phyloP scores from a whole-genome alignment of 2,329 filamentous ascomycete species.

The Xylariaceae sp. region DNA sequence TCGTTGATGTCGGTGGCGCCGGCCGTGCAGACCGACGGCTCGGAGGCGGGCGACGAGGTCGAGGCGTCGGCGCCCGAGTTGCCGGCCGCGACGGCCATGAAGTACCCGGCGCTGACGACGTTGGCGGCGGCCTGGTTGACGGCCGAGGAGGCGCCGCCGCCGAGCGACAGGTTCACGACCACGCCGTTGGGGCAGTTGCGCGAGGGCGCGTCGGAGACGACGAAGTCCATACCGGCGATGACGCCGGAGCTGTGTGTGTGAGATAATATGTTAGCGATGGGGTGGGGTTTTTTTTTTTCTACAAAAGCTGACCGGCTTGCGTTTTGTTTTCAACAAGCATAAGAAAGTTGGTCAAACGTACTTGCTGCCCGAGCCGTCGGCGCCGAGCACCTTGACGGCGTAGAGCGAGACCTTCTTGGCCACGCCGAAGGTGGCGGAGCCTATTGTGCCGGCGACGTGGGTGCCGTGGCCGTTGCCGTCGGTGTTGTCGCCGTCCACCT shows the following conservation, averaged over 20 bases:
- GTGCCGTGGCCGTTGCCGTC: conserved; percentile 53
- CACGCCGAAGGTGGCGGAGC: conserved; percentile 51
- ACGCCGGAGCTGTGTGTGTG: conserved; percentile 36
- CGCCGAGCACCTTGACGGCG: conserved; percentile 53
- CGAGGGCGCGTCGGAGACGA: conserved; percentile 50
- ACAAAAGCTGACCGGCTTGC: no score
- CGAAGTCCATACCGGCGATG: conserved; percentile 45
- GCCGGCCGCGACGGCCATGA: conserved; percentile 61
- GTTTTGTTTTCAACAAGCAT: not conserved
- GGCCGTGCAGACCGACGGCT: conserved; percentile 57
- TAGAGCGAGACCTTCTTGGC: conserved; percentile 52
- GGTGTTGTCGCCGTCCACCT: conserved; percentile 40
- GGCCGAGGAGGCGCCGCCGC: conserved; percentile 50
- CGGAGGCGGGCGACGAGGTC: conserved; percentile 54
- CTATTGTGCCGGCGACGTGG: conserved; percentile 43
- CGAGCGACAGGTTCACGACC: conserved; percentile 63
- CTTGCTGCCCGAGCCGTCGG: conserved; percentile 36
- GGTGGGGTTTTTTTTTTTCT: no score
- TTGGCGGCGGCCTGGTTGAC: conserved; percentile 57
- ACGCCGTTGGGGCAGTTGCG: conserved; percentile 47
- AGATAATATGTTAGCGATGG: not conserved
- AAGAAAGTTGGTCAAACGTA: conserved; percentile 39
- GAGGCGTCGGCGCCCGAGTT: conserved; percentile 51
- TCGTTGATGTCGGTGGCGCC: conserved; percentile 52
- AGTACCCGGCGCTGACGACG: conserved; percentile 54